These are phyloP conservation scores for Knoxia roxburghii DNA, from an alignment of 257 asterid species.

Conservation along the genomic window DNA sequence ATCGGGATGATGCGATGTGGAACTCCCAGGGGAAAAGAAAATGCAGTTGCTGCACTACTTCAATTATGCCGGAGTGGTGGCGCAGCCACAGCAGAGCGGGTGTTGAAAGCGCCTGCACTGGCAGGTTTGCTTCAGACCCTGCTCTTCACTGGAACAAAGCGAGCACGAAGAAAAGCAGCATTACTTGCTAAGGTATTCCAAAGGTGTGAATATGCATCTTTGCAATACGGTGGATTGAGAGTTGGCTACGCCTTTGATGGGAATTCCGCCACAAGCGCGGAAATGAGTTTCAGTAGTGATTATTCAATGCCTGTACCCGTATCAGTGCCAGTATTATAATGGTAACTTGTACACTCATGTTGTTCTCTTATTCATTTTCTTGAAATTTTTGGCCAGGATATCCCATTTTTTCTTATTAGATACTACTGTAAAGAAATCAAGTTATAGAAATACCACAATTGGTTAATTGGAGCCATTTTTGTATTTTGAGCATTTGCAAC, in stretches of 20 bases:
- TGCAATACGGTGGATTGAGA: constrained; percentile 52
- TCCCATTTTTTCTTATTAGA: constrained; percentile 29
- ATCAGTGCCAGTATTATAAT: constrained; percentile 74
- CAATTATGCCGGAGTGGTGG: constrained; percentile 82
- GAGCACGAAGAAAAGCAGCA: constrained; percentile 90
- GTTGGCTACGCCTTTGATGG: constrained; percentile 57
- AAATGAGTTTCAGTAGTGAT: constrained; percentile 55
- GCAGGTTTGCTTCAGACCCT: constrained; percentile 64
- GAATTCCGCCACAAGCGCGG: constrained; percentile 41
- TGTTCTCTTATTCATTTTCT: constrained; percentile 24
- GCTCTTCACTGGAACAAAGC: constrained; percentile 83
- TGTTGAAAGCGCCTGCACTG: constrained; percentile 71
- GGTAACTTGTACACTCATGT: constrained; percentile 15
- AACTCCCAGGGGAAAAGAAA: constrained; percentile 78
- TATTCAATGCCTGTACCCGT: constrained; percentile 55
- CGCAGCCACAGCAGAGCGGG: constrained; percentile 57
- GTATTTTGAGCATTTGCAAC: constrained; percentile 13
- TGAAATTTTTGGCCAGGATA: constrained; percentile 31
- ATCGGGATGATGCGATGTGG: constrained; percentile 81
- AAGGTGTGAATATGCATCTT: constrained; percentile 50
- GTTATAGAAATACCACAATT: constrained; percentile 24
- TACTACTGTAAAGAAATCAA: constrained; percentile 26
- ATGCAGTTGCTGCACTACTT: constrained; percentile 83
- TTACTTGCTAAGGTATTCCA: constrained; percentile 85
- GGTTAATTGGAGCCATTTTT: background rate